A percentile compares a stretch with the other conserved stretches of the same genome.
These are phyloP conservation scores for Kuraishia cidri DNA, from an alignment of 805 yeast genomes.

Conservation along the genomic window DNA sequence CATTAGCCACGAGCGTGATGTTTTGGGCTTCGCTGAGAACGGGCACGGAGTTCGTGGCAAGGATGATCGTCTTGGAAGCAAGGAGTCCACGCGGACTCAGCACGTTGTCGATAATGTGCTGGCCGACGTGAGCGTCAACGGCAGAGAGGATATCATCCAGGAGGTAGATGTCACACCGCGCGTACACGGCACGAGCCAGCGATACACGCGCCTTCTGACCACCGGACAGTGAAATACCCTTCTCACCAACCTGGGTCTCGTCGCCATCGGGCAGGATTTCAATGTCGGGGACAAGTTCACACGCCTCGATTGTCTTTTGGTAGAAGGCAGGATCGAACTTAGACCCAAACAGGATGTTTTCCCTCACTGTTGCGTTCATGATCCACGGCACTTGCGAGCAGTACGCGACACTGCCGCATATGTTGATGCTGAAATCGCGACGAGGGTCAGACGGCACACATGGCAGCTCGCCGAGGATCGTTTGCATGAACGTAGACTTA, in stretches of 20 bases:
- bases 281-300: constrained; percentile 79
- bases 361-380: constrained; percentile 88
- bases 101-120: constrained; percentile 62
- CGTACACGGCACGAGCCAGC: constrained; percentile 91
- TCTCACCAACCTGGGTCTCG: constrained; percentile 89
- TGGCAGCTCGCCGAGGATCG: constrained; percentile 47
- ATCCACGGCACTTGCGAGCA: constrained; percentile 88
- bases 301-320: constrained; percentile 72
- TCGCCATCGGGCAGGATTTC: constrained; percentile 83
- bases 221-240: constrained; percentile 93
- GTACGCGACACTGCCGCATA: constrained; percentile 43
- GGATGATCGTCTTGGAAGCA: constrained; percentile 39
- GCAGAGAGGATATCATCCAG: constrained; percentile 93
- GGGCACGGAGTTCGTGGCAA: constrained; percentile 50
- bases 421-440: constrained; percentile 8
- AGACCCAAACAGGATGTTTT: constrained; percentile 87
- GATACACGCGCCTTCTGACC: constrained; percentile 97
- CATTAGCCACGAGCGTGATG: constrained; percentile 48
- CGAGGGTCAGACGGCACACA: constrained; percentile 21
- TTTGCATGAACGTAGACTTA: constrained; percentile 47
- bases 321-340: constrained; percentile 77
- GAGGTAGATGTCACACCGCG: constrained; percentile 86
- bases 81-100: constrained; percentile 37
- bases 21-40: constrained; percentile 50
- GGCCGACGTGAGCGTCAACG: constrained; percentile 95